Evolutionary conservation across 257 asterid genomes (phyloP).

Genomic region (Solanum corneliomulleri): DNA sequence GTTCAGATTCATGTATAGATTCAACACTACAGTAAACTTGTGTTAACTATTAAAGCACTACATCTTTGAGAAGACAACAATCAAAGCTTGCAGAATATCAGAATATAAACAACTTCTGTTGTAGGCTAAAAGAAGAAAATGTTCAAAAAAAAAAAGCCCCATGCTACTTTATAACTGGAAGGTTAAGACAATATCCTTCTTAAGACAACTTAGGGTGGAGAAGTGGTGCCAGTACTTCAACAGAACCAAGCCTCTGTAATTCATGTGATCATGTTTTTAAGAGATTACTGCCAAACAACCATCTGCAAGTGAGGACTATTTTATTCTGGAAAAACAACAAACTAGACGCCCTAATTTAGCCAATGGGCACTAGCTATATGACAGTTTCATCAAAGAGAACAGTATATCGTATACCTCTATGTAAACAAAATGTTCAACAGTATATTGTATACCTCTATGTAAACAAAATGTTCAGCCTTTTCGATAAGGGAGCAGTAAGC

Average conservation of each 20-base stretch:
- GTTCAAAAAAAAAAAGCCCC: not conserved
- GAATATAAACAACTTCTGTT: not conserved
- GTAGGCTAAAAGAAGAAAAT: not conserved
- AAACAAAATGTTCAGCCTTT: constrained; percentile 79
- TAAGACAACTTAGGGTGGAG: not conserved
- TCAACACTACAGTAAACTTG: not conserved
- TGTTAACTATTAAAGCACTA: not conserved
- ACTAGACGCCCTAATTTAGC: not conserved
- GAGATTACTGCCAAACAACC: not conserved
- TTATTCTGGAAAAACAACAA: not conserved
- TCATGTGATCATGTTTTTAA: not conserved
- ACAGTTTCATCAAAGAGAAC: not conserved
- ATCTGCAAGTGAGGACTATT: not conserved
- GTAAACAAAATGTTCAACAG: constrained; percentile 59
- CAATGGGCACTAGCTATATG: not conserved
- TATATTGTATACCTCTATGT: constrained; percentile 62
- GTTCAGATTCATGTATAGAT: not conserved
- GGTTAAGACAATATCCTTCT: not conserved
- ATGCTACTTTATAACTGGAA: not conserved
- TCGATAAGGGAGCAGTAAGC: constrained; percentile 91
- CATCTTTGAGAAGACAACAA: not conserved
- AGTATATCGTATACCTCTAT: constrained; percentile 54
- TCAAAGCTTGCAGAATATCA: not conserved
- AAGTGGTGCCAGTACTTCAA: not conserved
- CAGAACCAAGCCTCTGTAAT: not conserved